Conservation (phyloP, 2,329 filamentous ascomycete genomes). For the Grosmannia huntii region DNA sequence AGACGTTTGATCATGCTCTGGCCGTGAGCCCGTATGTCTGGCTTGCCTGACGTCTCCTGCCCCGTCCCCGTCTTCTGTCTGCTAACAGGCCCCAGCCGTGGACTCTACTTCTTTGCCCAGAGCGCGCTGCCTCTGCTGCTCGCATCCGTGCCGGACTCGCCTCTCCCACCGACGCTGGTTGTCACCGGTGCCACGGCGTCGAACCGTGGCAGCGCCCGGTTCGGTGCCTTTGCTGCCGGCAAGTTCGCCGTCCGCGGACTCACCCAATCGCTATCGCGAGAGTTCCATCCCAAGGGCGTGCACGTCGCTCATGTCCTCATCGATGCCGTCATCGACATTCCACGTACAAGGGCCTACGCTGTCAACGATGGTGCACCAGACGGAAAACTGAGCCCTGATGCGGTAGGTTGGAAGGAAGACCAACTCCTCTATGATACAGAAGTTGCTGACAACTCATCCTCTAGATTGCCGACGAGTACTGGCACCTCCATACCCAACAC, state of each 20-base stretch:
- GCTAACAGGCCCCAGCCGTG: conserved; percentile 31
- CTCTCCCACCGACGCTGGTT: conserved; percentile 64
- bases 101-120: conserved; percentile 68
- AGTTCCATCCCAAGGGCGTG: conserved; percentile 74
- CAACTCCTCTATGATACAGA: not conserved
- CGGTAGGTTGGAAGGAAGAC: conserved; percentile 36
- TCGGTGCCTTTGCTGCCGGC: conserved; percentile 60
- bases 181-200: conserved; percentile 82
- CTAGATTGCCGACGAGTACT: conserved; percentile 78
- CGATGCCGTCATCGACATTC: conserved; percentile 76
- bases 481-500: conserved; percentile 71
- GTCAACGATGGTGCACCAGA: conserved; percentile 34
- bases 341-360: conserved; percentile 44
- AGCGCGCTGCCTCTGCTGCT: conserved; percentile 57
- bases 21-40: conserved; percentile 34
- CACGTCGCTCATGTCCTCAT: conserved; percentile 75
- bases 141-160: conserved; percentile 37
- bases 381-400: conserved; percentile 60
- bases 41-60: not conserved
- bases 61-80: not conserved
- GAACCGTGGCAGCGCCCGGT: conserved; percentile 55
- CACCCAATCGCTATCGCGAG: conserved; percentile 61
- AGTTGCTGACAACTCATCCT: not conserved
- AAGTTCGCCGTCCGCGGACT: conserved; percentile 71
- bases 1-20: conserved; percentile 36